Evolutionary conservation across 2,329 filamentous ascomycete genomes (phyloP).

Genomic region (Pezizomycotina sp.): DNA sequence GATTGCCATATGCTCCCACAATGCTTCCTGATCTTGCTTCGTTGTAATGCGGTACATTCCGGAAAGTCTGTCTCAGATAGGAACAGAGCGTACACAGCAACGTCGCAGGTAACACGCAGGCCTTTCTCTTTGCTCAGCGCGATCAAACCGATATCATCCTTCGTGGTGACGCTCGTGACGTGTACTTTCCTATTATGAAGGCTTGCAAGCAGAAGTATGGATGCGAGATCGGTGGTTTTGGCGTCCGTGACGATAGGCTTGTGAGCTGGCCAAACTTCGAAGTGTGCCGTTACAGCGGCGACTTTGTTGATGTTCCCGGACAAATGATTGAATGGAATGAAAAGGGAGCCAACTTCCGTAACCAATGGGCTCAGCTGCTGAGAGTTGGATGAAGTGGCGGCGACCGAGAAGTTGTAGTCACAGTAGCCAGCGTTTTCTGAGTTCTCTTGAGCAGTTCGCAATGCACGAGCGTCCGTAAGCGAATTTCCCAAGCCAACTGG

Average conservation of each 20-base stretch:
- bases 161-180: constrained; percentile 64
- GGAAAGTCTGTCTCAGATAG: constrained; percentile 55
- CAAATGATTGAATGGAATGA: constrained; percentile 67
- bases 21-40: constrained; percentile 48
- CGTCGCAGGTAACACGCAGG: constrained; percentile 66
- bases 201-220: constrained; percentile 59
- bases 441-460: constrained; percentile 57
- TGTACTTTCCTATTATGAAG: constrained; percentile 64
- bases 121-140: constrained; percentile 65
- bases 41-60: constrained; percentile 48
- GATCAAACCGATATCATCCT: constrained; percentile 62
- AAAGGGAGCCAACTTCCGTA: constrained; percentile 59
- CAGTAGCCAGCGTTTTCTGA: constrained; percentile 51
- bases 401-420: constrained; percentile 66
- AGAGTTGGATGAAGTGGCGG: constrained; percentile 55
- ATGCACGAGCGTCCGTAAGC: constrained; percentile 53
- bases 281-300: constrained; percentile 61
- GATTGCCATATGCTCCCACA: constrained; percentile 55
- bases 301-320: constrained; percentile 74
- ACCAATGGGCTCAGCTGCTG: constrained; percentile 58
- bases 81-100: constrained; percentile 65
- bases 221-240: constrained; percentile 65
- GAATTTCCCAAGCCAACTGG: constrained; percentile 56
- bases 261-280: constrained; percentile 57
- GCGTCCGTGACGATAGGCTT: constrained; percentile 72